A percentile compares a stretch with the other conserved stretches of the same genome.
phyloP scores from a whole-genome alignment of 1,139 yeast genomes.

The Chernovozyma sophiae-reginae region DNA sequence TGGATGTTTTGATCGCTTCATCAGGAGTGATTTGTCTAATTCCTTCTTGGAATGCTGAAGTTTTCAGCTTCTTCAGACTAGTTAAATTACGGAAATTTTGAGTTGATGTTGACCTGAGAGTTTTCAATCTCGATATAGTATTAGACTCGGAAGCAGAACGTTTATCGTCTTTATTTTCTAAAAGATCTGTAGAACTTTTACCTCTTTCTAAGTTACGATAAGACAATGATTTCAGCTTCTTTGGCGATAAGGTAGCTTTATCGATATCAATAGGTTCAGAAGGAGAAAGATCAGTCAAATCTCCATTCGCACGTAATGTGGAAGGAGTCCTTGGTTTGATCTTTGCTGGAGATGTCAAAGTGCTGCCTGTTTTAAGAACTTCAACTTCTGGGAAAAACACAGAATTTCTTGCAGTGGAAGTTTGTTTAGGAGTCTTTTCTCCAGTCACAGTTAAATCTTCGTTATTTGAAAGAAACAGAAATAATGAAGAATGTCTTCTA shows the following conservation, averaged over 20 bases:
- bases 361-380: conserved; percentile 1
- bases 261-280: conserved; percentile 27
- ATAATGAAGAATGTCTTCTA: conserved; percentile 44
- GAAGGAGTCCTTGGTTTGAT: conserved; percentile 13
- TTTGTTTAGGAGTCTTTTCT: conserved; percentile 5
- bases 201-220: conserved; percentile 8
- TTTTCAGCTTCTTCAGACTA: conserved; percentile 53
- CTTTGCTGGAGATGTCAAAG: conserved; percentile 24
- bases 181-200: conserved; percentile 1
- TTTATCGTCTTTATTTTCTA: conserved; percentile 23
- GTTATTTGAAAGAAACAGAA: conserved; percentile 34
- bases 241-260: conserved; percentile 33
- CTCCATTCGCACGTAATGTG: background rate
- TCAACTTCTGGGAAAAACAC: background rate
- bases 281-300: conserved; percentile 2
- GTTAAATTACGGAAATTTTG: conserved; percentile 42
- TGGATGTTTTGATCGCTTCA: conserved; percentile 74
- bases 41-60: conserved; percentile 94
- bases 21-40: conserved; percentile 71
- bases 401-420: background rate
- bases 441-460: conserved; percentile 6
- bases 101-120: conserved; percentile 41
- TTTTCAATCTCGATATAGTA: conserved; percentile 32
- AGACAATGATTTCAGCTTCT: conserved; percentile 28
- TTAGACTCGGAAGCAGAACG: conserved; percentile 29